These are phyloP conservation scores for Hypoxylon lienhwacheense DNA, from an alignment of 495 filamentous ascomycete species.

Conservation along the genomic window DNA sequence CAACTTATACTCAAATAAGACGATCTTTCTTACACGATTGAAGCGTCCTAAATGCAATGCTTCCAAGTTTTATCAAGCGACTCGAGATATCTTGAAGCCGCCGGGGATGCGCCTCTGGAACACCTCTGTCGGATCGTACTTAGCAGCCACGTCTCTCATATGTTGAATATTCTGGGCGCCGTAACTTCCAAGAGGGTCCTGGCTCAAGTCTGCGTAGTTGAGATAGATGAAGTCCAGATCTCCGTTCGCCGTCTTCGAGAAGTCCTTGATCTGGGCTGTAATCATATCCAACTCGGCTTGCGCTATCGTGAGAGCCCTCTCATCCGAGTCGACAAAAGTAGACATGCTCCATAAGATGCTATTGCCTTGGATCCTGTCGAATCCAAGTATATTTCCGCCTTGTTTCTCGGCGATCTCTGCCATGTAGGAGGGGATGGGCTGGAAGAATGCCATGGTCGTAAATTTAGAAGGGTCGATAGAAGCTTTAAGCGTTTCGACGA, in stretches of 20 bases:
- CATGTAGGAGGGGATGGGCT: slow-evolving; percentile 39
- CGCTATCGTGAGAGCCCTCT: slow-evolving; percentile 12
- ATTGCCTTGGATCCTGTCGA: slow-evolving; percentile 24
- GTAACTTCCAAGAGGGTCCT: slow-evolving; percentile 52
- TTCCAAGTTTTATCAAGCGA: slow-evolving; percentile 5
- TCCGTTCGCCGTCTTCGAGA: slow-evolving; percentile 28
- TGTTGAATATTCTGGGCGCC: slow-evolving; percentile 48
- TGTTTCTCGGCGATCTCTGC: slow-evolving; percentile 20
- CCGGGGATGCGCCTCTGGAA: slow-evolving; percentile 52
- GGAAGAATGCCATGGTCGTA: slow-evolving; percentile 27
- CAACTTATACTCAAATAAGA: too few relatives aligned
- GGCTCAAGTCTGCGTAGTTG: slow-evolving; percentile 49
- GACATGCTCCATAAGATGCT: slow-evolving; percentile 27
- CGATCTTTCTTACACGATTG: too few relatives aligned
- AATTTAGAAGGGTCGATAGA: slow-evolving; percentile 13
- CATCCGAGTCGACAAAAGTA: slow-evolving; percentile 3
- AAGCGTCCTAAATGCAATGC: neutral
- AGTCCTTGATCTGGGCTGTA: slow-evolving; percentile 20
- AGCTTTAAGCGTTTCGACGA: slow-evolving; percentile 14
- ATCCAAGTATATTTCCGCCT: slow-evolving; percentile 43
- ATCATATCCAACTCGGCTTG: slow-evolving; percentile 14
- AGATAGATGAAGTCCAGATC: slow-evolving; percentile 40
- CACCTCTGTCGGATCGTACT: slow-evolving; percentile 53
- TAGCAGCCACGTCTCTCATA: slow-evolving; percentile 43
- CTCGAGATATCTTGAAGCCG: slow-evolving; percentile 37